These are phyloP conservation scores for Alopecurus myosuroides DNA, from an alignment of 176 grass and related monocot genomes.

Conservation along the genomic window DNA sequence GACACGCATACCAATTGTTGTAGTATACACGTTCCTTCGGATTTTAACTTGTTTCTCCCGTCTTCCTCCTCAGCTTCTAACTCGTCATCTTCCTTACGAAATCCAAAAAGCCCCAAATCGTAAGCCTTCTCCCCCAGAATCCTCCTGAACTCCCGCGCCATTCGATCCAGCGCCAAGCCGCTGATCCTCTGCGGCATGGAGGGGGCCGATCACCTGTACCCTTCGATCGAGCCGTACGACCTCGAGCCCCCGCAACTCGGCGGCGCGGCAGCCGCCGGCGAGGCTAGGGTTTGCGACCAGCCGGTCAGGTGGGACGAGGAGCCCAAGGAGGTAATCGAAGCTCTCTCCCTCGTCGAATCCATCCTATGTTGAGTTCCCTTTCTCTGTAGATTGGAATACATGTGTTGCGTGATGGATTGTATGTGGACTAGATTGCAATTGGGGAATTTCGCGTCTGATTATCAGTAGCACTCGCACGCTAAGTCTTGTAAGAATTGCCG, in stretches of 20 bases:
- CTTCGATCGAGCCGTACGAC: conserved; percentile 26
- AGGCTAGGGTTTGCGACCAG: conserved; percentile 10
- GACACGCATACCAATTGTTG: not conserved
- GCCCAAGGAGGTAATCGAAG: conserved; percentile 14
- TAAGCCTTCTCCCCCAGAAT: not conserved
- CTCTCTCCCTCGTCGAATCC: not conserved
- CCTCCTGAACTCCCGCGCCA: not conserved
- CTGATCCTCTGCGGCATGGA: conserved; percentile 6
- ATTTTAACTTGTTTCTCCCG: conserved; percentile 7
- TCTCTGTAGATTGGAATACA: conserved; percentile 7
- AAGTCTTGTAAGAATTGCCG: not conserved
- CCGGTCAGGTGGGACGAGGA: conserved; percentile 42
- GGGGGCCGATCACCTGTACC: conserved; percentile 30
- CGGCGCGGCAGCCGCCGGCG: not conserved
- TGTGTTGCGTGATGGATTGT: not conserved
- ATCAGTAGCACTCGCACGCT: not conserved
- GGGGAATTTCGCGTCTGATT: not conserved
- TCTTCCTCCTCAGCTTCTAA: not conserved
- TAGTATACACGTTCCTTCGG: not conserved
- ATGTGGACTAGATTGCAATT: not conserved
- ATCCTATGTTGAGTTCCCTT: not conserved
- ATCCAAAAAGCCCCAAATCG: not conserved
- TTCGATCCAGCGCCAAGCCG: not conserved
- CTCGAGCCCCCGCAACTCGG: conserved; percentile 24
- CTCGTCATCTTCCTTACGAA: conserved; percentile 2